These are phyloP conservation scores for Pyrenochaeta sp. DNA, from an alignment of 2,329 filamentous ascomycete genomes.

Conservation along the genomic window DNA sequence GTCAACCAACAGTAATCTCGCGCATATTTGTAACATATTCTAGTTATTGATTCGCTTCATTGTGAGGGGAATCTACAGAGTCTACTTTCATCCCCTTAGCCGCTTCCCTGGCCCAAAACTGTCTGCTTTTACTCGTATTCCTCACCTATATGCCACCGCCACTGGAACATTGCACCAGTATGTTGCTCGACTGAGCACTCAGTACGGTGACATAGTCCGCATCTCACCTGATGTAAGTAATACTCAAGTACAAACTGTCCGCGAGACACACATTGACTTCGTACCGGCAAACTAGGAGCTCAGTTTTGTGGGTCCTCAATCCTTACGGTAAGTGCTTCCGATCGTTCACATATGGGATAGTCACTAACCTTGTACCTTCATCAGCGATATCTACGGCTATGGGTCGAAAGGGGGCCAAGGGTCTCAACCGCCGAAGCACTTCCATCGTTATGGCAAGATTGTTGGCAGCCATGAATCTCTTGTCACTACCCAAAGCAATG, in stretches of 20 bases:
- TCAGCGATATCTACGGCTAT: constrained; percentile 30
- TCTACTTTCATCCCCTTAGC: constrained; percentile 54
- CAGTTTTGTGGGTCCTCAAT: constrained; percentile 16
- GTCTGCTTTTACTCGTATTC: constrained; percentile 26
- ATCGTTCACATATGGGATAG: neutral
- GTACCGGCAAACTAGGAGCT: constrained; percentile 8
- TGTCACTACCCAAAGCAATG: neutral
- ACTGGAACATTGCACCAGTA: constrained; percentile 1
- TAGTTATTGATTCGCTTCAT: constrained; percentile 10
- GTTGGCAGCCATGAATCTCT: neutral
- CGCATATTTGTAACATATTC: neutral
- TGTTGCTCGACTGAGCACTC: constrained; percentile 37
- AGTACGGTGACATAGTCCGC: constrained; percentile 41
- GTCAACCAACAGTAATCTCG: too few species aligned
- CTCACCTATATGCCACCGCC: constrained; percentile 1
- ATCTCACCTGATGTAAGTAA: constrained; percentile 17
- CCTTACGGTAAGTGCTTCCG: constrained; percentile 1
- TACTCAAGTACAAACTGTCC: neutral
- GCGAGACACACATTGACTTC: neutral
- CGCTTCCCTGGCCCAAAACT: constrained; percentile 52
- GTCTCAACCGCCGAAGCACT: constrained; percentile 10
- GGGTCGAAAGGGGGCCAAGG: constrained; percentile 12
- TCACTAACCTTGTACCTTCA: neutral
- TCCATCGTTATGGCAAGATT: neutral
- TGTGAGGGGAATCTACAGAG: constrained; percentile 39